Evolutionary conservation across 2,329 filamentous ascomycete genomes (phyloP).

Genomic region (Cytospora paraplurivora): DNA sequence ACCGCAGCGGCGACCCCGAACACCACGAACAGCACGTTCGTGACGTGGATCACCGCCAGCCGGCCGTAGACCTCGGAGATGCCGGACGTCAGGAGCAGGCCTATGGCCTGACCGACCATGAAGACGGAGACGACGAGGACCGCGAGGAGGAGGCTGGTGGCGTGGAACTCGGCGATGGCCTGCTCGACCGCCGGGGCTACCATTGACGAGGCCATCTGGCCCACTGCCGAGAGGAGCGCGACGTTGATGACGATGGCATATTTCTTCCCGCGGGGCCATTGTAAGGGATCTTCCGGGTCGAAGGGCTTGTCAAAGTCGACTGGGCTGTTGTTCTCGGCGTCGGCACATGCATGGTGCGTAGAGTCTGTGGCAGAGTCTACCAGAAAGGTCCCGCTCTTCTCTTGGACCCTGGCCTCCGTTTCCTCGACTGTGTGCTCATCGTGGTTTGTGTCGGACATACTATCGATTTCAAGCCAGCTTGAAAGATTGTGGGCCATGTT

Average conservation of each 20-base stretch:
- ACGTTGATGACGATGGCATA: slow-evolving; percentile 14
- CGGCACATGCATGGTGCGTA: neutral
- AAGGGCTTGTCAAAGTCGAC: neutral
- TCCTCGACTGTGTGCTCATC: neutral
- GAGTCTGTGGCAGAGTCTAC: neutral
- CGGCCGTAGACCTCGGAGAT: slow-evolving; percentile 32
- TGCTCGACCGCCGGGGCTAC: slow-evolving; percentile 30
- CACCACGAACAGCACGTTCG: slow-evolving; percentile 29
- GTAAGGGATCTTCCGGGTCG: slow-evolving; percentile 5
- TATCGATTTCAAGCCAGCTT: neutral
- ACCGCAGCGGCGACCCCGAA: slow-evolving; percentile 30
- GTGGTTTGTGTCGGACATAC: neutral
- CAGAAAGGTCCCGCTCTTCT: neutral
- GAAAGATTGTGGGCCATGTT: neutral
- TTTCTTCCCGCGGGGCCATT: slow-evolving; percentile 7
- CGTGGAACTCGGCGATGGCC: slow-evolving; percentile 29
- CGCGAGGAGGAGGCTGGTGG: slow-evolving; percentile 25
- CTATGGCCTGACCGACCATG: slow-evolving; percentile 29
- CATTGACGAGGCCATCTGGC: slow-evolving; percentile 31
- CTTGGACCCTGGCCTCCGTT: neutral
- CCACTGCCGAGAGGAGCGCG: slow-evolving; percentile 10
- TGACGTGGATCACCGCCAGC: slow-evolving; percentile 26
- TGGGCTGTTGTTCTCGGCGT: neutral
- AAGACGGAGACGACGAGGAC: slow-evolving; percentile 30
- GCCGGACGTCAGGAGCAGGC: slow-evolving; percentile 28